phyloP scores from a whole-genome alignment of 2,329 filamentous ascomycete species.

The Uncinocarpus reesii region DNA sequence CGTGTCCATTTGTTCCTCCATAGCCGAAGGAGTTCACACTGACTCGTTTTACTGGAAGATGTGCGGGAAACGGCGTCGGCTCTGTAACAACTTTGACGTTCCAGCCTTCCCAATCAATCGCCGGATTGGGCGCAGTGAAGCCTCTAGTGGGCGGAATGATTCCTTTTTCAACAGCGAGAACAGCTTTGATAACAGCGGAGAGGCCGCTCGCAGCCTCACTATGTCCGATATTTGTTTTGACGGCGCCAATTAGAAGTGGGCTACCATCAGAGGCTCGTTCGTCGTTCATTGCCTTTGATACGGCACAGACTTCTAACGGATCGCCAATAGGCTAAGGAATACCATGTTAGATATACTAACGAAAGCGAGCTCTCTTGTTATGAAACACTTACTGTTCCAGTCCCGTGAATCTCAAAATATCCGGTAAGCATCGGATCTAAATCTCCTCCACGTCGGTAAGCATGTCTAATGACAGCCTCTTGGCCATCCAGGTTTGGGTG shows the following conservation, averaged over 20 bases:
- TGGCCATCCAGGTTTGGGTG: conserved; percentile 30
- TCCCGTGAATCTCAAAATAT: conserved; percentile 36
- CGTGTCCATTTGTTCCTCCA: conserved; percentile 16
- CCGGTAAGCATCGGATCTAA: conserved; percentile 23
- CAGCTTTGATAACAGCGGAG: conserved; percentile 22
- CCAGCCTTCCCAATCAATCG: conserved; percentile 15
- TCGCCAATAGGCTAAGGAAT: neutral
- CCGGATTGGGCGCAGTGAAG: conserved; percentile 23
- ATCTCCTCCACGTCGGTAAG: conserved; percentile 20
- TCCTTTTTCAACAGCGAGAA: conserved; percentile 22
- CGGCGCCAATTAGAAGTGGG: conserved; percentile 20
- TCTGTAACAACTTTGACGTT: conserved; percentile 19
- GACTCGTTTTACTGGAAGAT: conserved; percentile 13
- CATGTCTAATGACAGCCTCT: conserved; percentile 23
- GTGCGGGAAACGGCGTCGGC: conserved; percentile 6
- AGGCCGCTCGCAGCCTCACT: conserved; percentile 22
- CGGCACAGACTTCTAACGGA: conserved; percentile 10
- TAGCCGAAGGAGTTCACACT: conserved; percentile 21
- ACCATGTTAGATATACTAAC: neutral
- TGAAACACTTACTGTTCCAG: conserved; percentile 24
- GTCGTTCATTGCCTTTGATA: conserved; percentile 16
- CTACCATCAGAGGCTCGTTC: conserved; percentile 12
- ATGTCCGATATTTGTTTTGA: conserved; percentile 26
- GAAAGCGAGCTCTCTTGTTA: conserved; percentile 13
- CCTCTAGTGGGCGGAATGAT: conserved; percentile 24